Conservation (phyloP, 2,329 filamentous ascomycete genomes). For the Fusarium piperis region DNA sequence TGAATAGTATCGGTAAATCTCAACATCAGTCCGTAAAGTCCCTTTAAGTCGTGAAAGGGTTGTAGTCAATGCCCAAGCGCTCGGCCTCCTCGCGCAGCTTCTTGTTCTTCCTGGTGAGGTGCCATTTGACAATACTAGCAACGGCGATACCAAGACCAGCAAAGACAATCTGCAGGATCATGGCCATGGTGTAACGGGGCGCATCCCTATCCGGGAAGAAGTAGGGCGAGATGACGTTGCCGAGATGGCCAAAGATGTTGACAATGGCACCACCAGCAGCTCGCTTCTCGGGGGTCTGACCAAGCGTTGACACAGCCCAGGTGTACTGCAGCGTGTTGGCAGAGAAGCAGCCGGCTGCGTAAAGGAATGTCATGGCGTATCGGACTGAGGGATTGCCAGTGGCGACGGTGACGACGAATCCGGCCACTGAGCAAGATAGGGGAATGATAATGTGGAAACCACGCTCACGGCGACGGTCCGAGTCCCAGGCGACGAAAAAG, state of each 20-base stretch:
- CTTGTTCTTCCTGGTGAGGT: conserved; percentile 29
- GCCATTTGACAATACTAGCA: conserved; percentile 21
- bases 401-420: conserved; percentile 68
- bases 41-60: conserved; percentile 26
- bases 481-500: conserved; percentile 67
- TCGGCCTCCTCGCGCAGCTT: conserved; percentile 29
- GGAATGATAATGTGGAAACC: conserved; percentile 68
- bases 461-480: conserved; percentile 69
- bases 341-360: conserved; percentile 32
- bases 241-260: conserved; percentile 50
- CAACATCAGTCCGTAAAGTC: not conserved
- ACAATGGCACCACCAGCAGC: conserved; percentile 49
- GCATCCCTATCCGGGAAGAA: conserved; percentile 46
- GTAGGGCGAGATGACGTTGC: conserved; percentile 53
- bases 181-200: conserved; percentile 44
- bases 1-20: not conserved
- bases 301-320: conserved; percentile 48
- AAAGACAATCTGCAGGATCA: conserved; percentile 37
- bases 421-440: conserved; percentile 61
- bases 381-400: conserved; percentile 52
- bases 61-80: conserved; percentile 14
- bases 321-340: conserved; percentile 49
- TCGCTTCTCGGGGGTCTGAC: conserved; percentile 51
- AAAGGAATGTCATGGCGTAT: conserved; percentile 39
- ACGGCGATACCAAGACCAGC: conserved; percentile 17